Base-by-base conservation (phyloP, 2,329 filamentous ascomycete genomes). In the Ascochyta lentis region DNA sequence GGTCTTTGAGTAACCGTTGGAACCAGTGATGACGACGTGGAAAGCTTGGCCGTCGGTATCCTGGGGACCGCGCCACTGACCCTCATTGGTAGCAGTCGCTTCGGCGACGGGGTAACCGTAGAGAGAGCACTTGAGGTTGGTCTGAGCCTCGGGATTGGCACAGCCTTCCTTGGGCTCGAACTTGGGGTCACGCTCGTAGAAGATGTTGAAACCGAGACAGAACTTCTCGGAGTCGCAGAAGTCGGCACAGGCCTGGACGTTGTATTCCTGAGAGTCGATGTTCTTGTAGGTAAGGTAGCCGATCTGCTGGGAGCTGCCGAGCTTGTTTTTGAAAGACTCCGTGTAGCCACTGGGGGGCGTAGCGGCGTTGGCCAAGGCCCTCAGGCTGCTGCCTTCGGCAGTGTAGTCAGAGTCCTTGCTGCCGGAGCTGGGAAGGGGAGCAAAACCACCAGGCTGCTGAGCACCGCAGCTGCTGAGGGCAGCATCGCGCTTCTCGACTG, bases 131-230 rank as follows among this genome's bases (percentile, higher is more conserved):
- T 69, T 68, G 56, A 68, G 42, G 56, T 70, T 70, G 42, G 68
- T 69, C 37, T 60, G 45, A 22, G 68, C 58, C 1, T 5, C 5
- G 12, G 68, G 67, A 56, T 66, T 60, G 6, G 55, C 38, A 55
- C 67, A 71, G 16, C 15, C 49, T 7, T 39, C 23, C 24, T 43
- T 54, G 22, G 66, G 61, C 8, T 64, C 51, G 45, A 38, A 23
- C 26, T 33, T 56, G n/a, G 67, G 66, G 45, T 70, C 66, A 41
- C 68, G 68, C 59, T 71, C 67, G 40, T 53, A 66, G 58, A 53
- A 71, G 55, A 70, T 64, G 59, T 70, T 71, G 66, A 71, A 70
- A 37, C 65, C 68, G 26, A 59, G 46, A 45, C 68, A 71, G 52
- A 52, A 67, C 47, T 63, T 60, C 49, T 67, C 64, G 35, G 52